Conservation (phyloP, 257 asterid species). For the Euphrasia confusa region DNA sequence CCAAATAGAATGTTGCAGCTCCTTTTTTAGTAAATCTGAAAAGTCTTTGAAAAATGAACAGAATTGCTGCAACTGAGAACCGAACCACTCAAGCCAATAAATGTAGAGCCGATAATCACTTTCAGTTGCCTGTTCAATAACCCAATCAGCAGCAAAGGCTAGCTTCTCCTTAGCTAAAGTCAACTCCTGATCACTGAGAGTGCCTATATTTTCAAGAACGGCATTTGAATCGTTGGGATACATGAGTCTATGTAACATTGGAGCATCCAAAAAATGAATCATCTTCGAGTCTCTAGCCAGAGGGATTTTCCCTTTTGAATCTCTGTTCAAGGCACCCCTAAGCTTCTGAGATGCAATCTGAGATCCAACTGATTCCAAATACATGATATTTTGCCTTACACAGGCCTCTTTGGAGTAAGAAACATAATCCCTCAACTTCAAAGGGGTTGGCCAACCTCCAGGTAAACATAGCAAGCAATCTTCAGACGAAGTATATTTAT, state of each 20-base stretch:
- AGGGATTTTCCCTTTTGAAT: conserved; percentile 29
- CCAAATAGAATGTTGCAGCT: conserved; percentile 73
- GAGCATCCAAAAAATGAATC: conserved; percentile 47
- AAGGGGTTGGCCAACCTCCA: conserved; percentile 90
- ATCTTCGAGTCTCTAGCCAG: conserved; percentile 29
- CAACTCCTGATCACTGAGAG: conserved; percentile 34
- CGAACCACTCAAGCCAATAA: conserved; percentile 70
- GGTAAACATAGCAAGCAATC: conserved; percentile 58
- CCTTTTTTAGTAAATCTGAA: conserved; percentile 45
- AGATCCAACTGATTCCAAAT: conserved; percentile 65
- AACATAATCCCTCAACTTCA: conserved; percentile 64
- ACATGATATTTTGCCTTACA: conserved; percentile 62
- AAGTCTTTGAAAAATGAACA: conserved; percentile 44
- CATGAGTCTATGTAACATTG: conserved; percentile 34
- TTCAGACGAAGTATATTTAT: conserved; percentile 35
- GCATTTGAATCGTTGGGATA: conserved; percentile 39
- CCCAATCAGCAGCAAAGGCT: conserved; percentile 85
- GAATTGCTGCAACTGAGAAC: conserved; percentile 45
- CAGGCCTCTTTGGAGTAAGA: conserved; percentile 57
- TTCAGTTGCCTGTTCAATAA: conserved; percentile 73
- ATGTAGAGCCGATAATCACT: conserved; percentile 63
- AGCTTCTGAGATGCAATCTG: conserved; percentile 40
- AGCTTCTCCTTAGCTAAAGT: conserved; percentile 48
- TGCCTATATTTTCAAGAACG: conserved; percentile 22
- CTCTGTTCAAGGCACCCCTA: conserved; percentile 21